These are phyloP conservation scores for Amanita brunnescens DNA, from an alignment of 768 basidiomycete genomes.

Conservation along the genomic window DNA sequence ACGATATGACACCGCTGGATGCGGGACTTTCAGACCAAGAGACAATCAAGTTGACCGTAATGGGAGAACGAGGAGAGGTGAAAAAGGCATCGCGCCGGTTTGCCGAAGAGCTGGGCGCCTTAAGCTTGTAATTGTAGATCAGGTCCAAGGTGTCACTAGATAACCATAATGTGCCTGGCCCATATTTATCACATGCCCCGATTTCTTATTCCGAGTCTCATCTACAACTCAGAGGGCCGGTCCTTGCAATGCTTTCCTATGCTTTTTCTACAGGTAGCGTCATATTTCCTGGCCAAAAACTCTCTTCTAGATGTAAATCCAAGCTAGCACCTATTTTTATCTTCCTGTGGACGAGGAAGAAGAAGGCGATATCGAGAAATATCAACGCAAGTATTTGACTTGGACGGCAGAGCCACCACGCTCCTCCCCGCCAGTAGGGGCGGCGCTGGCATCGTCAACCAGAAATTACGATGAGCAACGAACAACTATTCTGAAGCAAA, in stretches of 20 bases:
- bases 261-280: conserved; percentile 34
- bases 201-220: background rate
- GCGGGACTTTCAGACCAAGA: conserved; percentile 22
- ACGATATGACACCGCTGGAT: conserved; percentile 41
- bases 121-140: conserved; percentile 21
- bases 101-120: conserved; percentile 33
- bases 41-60: conserved; percentile 65
- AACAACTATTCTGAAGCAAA: conserved; percentile 34
- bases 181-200: conserved; percentile 36
- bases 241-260: conserved; percentile 34
- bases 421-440: conserved; percentile 5
- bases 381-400: conserved; percentile 39
- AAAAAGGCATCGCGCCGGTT: conserved; percentile 47
- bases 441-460: conserved; percentile 5
- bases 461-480: conserved; percentile 14
- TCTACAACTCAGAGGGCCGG: background rate
- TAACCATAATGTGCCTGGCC: conserved; percentile 21
- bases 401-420: conserved; percentile 34
- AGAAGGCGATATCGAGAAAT: conserved; percentile 36
- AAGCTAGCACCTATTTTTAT: conserved; percentile 57
- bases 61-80: conserved; percentile 87
- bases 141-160: no score
- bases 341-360: conserved; percentile 54
- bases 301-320: background rate
- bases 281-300: conserved; percentile 5